A percentile compares a stretch with the other conserved stretches of the same genome.
Conservation (phyloP, 2,329 filamentous ascomycete species). For the Myriosclerotinia scirpicola region DNA sequence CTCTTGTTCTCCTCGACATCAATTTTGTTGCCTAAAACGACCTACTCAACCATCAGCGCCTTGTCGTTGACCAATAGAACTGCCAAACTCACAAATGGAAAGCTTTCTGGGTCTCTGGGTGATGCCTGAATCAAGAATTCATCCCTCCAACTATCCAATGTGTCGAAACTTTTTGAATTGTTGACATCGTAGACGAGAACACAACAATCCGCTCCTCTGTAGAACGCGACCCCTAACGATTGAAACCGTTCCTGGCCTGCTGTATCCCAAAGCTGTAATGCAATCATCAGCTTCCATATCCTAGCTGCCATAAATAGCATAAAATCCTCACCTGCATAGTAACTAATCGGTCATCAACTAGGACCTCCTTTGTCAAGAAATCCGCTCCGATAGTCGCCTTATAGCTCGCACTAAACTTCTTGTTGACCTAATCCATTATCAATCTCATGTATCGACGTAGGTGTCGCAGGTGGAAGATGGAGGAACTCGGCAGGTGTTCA, state of each 20-base stretch:
- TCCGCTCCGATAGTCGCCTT: conserved; percentile 99
- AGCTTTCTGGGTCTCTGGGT: conserved; percentile 93
- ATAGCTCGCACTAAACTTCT: conserved; percentile 99
- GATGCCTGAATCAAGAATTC: conserved; percentile 98
- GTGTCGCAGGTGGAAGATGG: not conserved
- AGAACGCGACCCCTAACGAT: conserved; percentile 95
- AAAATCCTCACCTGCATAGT: conserved; percentile 80
- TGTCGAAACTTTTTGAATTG: conserved; percentile 98
- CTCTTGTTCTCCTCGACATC: conserved; percentile 98
- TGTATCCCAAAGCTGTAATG: conserved; percentile 90
- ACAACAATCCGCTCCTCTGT: conserved; percentile 95
- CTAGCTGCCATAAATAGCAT: not conserved
- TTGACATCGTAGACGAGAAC: conserved; percentile 98
- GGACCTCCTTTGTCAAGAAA: conserved; percentile 95
- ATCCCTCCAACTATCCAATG: conserved; percentile 96
- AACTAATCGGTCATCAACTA: conserved; percentile 94
- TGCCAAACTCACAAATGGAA: conserved; percentile 78
- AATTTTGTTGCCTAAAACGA: conserved; percentile 98
- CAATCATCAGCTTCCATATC: conserved; percentile 27
- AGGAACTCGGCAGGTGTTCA: conserved; percentile 19
- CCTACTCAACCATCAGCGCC: conserved; percentile 50
- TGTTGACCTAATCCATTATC: conserved; percentile 75
- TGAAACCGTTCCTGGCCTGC: conserved; percentile 97
- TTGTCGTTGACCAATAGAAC: conserved; percentile 15
- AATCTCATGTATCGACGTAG: conserved; percentile 23